Conservation (phyloP, 495 filamentous ascomycete genomes). For the Pyrenula massariospora region DNA sequence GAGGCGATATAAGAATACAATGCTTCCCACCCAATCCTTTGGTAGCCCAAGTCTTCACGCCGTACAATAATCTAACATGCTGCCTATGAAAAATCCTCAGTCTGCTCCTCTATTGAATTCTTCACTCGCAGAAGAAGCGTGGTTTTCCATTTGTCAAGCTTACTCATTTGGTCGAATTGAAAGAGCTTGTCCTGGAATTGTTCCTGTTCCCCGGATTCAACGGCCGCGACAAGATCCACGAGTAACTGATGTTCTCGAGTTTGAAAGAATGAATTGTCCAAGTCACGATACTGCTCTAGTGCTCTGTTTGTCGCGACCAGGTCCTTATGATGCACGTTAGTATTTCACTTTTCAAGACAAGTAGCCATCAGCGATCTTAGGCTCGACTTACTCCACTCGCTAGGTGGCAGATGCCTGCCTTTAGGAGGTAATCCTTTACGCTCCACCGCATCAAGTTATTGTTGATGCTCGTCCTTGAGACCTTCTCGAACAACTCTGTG, state of each 20-base stretch:
- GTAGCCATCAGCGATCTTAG: too few relatives aligned
- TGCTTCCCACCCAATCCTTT: neutral
- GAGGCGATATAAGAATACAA: neutral
- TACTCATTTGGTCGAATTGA: conserved; percentile 78
- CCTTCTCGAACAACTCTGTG: conserved; percentile 69
- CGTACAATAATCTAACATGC: neutral
- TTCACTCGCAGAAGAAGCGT: conserved; percentile 74
- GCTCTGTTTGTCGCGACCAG: conserved; percentile 64
- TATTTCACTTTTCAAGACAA: neutral
- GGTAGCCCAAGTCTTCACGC: neutral
- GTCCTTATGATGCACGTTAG: conserved; percentile 33
- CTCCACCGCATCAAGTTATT: conserved; percentile 84
- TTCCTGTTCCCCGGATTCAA: conserved; percentile 66
- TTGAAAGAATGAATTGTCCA: conserved; percentile 63
- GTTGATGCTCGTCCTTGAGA: conserved; percentile 56
- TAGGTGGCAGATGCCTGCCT: conserved; percentile 75
- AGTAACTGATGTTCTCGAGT: conserved; percentile 73
- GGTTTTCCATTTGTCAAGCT: conserved; percentile 93
- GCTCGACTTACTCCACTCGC: conserved; percentile 50
- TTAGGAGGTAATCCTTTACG: conserved; percentile 87
- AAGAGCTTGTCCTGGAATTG: conserved; percentile 75
- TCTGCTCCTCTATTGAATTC: conserved; percentile 63
- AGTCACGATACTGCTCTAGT: conserved; percentile 66
- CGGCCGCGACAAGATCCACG: conserved; percentile 55
- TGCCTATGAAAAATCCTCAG: conserved; percentile 59